Evolutionary conservation across 2,329 filamentous ascomycete genomes (phyloP).

Genomic region (Curvularia verruculosa): DNA sequence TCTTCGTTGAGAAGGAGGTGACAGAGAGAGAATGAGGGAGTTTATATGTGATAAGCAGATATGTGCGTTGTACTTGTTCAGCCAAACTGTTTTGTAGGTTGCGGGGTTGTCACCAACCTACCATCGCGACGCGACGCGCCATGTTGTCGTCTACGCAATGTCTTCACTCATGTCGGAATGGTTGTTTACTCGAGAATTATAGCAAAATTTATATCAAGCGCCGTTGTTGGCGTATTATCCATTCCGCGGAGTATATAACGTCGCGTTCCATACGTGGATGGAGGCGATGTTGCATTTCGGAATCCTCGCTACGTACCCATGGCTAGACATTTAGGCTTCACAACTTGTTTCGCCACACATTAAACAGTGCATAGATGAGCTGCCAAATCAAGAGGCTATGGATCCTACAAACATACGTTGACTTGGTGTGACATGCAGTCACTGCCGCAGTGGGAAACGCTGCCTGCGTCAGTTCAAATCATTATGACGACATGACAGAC

Average conservation of each 20-base stretch:
- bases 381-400: too few species aligned
- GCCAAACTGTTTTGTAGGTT: neutral
- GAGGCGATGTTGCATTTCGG: neutral
- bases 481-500: slow-evolving; percentile 26
- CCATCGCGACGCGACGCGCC: neutral
- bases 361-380: neutral
- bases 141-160: neutral
- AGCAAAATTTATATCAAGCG: neutral
- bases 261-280: neutral
- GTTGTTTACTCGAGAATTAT: neutral
- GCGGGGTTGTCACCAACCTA: neutral
- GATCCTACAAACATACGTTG: neutral
- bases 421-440: neutral
- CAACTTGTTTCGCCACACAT: neutral
- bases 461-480: slow-evolving; percentile 6
- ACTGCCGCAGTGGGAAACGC: neutral
- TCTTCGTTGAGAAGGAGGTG: neutral
- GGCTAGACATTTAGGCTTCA: neutral
- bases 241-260: neutral
- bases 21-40: neutral
- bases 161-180: neutral
- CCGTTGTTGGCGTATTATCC: too few species aligned
- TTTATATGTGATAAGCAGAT: neutral
- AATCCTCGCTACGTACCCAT: neutral
- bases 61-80: neutral